These are phyloP conservation scores for Amborella trichopoda DNA, from an alignment of 164 flowering plant genomes.

Conservation along the genomic window DNA sequence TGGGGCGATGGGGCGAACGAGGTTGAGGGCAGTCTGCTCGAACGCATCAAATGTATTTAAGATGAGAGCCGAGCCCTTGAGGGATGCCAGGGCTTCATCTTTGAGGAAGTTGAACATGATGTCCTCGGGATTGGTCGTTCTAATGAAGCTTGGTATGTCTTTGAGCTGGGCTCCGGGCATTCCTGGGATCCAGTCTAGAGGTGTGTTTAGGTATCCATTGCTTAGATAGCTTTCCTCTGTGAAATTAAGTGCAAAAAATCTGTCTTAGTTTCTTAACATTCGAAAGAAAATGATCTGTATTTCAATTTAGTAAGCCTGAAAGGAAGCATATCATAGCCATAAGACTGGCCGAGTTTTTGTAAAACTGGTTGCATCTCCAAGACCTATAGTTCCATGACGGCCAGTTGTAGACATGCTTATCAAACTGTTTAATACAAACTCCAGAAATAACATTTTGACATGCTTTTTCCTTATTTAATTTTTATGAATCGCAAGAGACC, in stretches of 20 bases:
- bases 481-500: too few species aligned
- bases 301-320: too few species aligned
- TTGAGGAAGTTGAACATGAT: slow-evolving; percentile 1
- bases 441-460: too few species aligned
- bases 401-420: too few species aligned
- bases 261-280: too few species aligned
- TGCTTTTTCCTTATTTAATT: too few species aligned
- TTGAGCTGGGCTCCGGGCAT: slow-evolving; percentile 5
- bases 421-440: too few species aligned
- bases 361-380: too few species aligned
- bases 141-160: slow-evolving; percentile 6
- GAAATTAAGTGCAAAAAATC: background rate
- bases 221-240: slow-evolving; percentile 9
- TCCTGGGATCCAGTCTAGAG: slow-evolving; percentile 8
- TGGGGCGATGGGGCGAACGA: slow-evolving; percentile 12
- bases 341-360: too few species aligned
- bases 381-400: too few species aligned
- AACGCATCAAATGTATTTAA: slow-evolving; percentile 28
- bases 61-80: slow-evolving; percentile 8
- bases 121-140: slow-evolving; percentile 5
- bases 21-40: slow-evolving; percentile 21
- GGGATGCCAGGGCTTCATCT: slow-evolving; percentile 3
- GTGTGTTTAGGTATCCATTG: slow-evolving; percentile 8
- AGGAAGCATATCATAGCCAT: too few species aligned
- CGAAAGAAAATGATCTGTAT: too few species aligned